phyloP scores from a whole-genome alignment of 2,329 filamentous ascomycete genomes.

The Hypomyces perniciosus region DNA sequence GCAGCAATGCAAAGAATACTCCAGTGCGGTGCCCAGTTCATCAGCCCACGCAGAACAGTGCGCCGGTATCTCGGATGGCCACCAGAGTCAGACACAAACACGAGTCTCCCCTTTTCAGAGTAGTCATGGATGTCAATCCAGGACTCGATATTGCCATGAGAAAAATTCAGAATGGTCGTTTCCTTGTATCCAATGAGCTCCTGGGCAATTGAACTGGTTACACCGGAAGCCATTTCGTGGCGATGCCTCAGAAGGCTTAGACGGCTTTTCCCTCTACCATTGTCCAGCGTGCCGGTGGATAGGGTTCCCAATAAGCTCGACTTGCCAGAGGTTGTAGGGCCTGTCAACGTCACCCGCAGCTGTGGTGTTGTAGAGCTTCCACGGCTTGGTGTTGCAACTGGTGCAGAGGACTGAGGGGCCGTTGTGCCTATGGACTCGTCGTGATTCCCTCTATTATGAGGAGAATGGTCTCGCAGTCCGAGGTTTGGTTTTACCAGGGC shows the following conservation, averaged over 20 bases:
- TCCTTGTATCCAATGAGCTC: constrained; percentile 81
- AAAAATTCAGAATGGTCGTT: constrained; percentile 68
- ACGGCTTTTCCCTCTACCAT: constrained; percentile 84
- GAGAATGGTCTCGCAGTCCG: constrained; percentile 27
- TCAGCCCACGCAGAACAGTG: constrained; percentile 80
- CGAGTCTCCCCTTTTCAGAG: constrained; percentile 66
- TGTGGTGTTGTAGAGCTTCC: constrained; percentile 60
- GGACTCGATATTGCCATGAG: constrained; percentile 76
- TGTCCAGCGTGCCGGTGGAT: constrained; percentile 82
- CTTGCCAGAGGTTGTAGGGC: constrained; percentile 86
- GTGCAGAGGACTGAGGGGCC: constrained; percentile 5
- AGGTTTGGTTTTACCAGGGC: constrained; percentile 76
- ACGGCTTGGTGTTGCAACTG: constrained; percentile 28
- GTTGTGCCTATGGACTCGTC: background rate
- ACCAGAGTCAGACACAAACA: constrained; percentile 87
- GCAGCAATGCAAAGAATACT: constrained; percentile 81
- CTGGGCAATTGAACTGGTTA: constrained; percentile 92
- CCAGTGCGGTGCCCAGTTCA: constrained; percentile 96
- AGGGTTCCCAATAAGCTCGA: constrained; percentile 84
- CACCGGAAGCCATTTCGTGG: constrained; percentile 84
- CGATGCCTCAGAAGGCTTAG: constrained; percentile 85
- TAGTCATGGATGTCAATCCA: constrained; percentile 92
- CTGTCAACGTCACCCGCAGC: constrained; percentile 78
- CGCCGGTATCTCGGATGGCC: constrained; percentile 85
- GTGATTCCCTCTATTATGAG: background rate